phyloP scores from a whole-genome alignment of 169 alveolate species.

The Eimeria praecox region DNA sequence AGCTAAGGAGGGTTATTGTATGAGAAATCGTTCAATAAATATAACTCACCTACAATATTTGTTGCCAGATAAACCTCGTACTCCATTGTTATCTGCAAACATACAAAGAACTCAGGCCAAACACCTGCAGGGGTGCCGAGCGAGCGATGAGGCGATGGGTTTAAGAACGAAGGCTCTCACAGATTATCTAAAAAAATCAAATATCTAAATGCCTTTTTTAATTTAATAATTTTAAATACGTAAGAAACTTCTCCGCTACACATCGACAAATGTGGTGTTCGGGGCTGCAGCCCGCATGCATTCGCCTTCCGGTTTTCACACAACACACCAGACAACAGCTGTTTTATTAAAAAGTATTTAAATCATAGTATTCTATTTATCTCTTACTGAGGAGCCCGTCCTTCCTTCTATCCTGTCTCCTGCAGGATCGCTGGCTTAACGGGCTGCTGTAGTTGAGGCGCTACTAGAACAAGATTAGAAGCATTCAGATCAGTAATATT shows the following conservation, averaged over 20 bases:
- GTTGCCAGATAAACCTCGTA: slow-evolving; percentile 44
- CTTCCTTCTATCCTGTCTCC: not conserved
- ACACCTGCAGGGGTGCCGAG: not conserved
- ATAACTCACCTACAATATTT: slow-evolving; percentile 25
- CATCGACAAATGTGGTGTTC: not conserved
- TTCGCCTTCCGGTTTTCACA: not conserved
- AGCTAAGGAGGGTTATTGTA: not conserved
- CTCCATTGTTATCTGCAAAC: slow-evolving; percentile 20
- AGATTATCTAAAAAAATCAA: too few species aligned
- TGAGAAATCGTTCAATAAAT: not conserved
- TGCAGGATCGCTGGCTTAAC: not conserved
- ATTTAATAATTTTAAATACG: too few species aligned
- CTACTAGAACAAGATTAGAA: not conserved
- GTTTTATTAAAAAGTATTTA: not conserved
- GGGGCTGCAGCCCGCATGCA: slow-evolving; percentile 23
- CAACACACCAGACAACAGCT: not conserved
- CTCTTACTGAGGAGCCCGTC: not conserved
- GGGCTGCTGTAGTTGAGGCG: not conserved
- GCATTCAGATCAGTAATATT: not conserved
- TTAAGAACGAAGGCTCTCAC: not conserved
- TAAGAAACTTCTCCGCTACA: too few species aligned
- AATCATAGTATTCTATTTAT: not conserved
- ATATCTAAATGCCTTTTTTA: too few species aligned
- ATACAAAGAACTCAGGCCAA: not conserved
- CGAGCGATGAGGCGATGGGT: not conserved